Evolutionary conservation across 2,329 filamentous ascomycete species (phyloP), one percentile per base, ranked within the genome.

Genomic region (Hymenoscyphus albidus): DNA sequence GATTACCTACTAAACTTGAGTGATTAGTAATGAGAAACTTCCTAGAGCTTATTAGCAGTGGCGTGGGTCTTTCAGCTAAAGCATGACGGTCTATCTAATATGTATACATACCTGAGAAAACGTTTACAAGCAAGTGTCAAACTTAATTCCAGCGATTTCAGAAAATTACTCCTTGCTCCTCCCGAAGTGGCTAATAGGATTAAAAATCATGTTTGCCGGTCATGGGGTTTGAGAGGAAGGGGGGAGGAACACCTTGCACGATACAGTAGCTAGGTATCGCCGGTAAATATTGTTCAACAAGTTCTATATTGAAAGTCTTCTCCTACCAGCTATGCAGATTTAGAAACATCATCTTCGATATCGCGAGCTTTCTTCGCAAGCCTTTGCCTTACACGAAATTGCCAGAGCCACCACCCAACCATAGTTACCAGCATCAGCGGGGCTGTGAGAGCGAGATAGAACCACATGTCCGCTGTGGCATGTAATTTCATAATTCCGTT

Each of bases 391-490:
- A 18, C 22, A 54, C 27, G 22, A 10, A 54, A 9, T 14, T 59
- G 16, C 58, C 58, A 59, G 5, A 40, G 14, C 58, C 58, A 59
- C 58, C 58, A 59, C 58, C 32, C 38, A 14, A 42, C 12, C 9
- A 59, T 14, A 9, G 38, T 42, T 40, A 42, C n/a, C 35, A 42
- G 16, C 58, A 59, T 59, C 58, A 59, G 27, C 13, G 58, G 58
- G 12, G 42, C 9, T 16, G 58, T 59, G 27, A 59, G 18, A 9
- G 38, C 38, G 16, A 59, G 12, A 42, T 59, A 59, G 13, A 59
- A 42, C 58, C 58, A 59, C 58, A 59, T 40, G 39, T 59, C 58
- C n/a, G 32, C 13, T n/a, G 22, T 59, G n/a, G 32, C 58, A 27
- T 22, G 40, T 16, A 59, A 13, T 35, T 38, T 58, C 35, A 59